These are phyloP conservation scores for Petunia secreta DNA, from an alignment of 257 asterid species.

Conservation along the genomic window DNA sequence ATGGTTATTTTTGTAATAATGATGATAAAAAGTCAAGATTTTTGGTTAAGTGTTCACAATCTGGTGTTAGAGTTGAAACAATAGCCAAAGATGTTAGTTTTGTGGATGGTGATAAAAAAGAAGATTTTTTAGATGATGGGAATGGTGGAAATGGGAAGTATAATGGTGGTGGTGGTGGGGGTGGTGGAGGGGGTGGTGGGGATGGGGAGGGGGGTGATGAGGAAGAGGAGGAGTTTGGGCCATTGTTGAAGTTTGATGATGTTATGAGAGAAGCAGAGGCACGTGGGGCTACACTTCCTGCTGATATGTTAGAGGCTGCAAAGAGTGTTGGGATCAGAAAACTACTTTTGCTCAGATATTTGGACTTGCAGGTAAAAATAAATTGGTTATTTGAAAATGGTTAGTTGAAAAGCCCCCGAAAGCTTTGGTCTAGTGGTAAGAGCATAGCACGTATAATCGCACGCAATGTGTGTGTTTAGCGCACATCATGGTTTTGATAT, in stretches of 20 bases:
- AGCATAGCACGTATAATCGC: too few relatives aligned
- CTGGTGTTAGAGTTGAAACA: slow-evolving; percentile 37
- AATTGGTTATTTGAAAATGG: too few relatives aligned
- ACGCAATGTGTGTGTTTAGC: too few relatives aligned
- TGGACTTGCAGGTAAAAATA: slow-evolving; percentile 92
- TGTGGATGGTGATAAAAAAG: slow-evolving; percentile 46
- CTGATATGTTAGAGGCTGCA: slow-evolving; percentile 96
- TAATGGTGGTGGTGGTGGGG: slow-evolving; percentile 44
- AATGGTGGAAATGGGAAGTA: slow-evolving; percentile 65
- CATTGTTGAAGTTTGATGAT: slow-evolving; percentile 82
- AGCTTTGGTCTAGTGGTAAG: too few relatives aligned
- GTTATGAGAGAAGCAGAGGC: slow-evolving; percentile 79
- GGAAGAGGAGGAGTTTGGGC: slow-evolving; percentile 85
- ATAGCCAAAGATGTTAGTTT: slow-evolving; percentile 37
- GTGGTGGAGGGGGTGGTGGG: slow-evolving; percentile 52
- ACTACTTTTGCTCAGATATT: slow-evolving; percentile 69
- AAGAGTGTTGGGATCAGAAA: slow-evolving; percentile 73
- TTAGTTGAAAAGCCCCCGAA: too few relatives aligned
- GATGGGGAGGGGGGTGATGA: slow-evolving; percentile 53
- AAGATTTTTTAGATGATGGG: slow-evolving; percentile 33
- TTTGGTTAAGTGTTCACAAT: slow-evolving; percentile 47
- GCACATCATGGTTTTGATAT: too few relatives aligned
- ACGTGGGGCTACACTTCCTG: slow-evolving; percentile 79
- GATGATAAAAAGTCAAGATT: slow-evolving; percentile 36
- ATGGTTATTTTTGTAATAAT: slow-evolving; percentile 30